Evolutionary conservation across 2,329 filamentous ascomycete genomes (phyloP).

Genomic region (Penicillium paneum): DNA sequence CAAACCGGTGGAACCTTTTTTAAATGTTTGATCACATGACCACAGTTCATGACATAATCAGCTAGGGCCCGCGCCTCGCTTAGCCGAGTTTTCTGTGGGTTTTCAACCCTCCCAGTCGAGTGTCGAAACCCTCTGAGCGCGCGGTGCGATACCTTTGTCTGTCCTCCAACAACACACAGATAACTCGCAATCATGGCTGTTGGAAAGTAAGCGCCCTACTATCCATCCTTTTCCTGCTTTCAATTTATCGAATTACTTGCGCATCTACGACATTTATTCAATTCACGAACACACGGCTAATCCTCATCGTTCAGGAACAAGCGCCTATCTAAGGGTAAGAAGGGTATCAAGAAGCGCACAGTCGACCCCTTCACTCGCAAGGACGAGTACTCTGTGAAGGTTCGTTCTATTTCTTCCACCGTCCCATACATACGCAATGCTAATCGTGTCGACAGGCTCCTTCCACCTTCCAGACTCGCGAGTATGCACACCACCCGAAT

Average conservation of each 20-base stretch:
- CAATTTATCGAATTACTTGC: constrained; percentile 8
- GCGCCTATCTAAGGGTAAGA: constrained; percentile 99
- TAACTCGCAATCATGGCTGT: constrained; percentile 74
- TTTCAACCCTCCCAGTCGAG: constrained; percentile 37
- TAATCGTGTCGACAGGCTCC: constrained; percentile 62
- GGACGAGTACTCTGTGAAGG: constrained; percentile 99
- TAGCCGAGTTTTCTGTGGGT: constrained; percentile 48
- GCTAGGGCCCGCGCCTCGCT: constrained; percentile 42
- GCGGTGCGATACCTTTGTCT: constrained; percentile 44
- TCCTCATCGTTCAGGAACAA: constrained; percentile 70
- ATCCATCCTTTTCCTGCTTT: constrained; percentile 5
- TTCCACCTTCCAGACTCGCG: constrained; percentile 90
- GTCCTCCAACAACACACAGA: constrained; percentile 41
- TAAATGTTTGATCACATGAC: constrained; percentile 21
- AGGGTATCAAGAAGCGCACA: constrained; percentile 99
- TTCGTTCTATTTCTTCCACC: constrained; percentile 40
- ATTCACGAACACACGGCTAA: constrained; percentile 18
- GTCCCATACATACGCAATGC: neutral
- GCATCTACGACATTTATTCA: constrained; percentile 1
- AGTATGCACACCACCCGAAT: constrained; percentile 63
- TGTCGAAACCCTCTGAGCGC: constrained; percentile 40
- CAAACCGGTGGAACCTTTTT: neutral
- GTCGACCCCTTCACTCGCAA: constrained; percentile 96
- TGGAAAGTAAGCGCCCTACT: constrained; percentile 59
- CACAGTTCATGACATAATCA: constrained; percentile 29